Conservation (phyloP, 345 rosid species). For the Lenwebbia sp. region DNA sequence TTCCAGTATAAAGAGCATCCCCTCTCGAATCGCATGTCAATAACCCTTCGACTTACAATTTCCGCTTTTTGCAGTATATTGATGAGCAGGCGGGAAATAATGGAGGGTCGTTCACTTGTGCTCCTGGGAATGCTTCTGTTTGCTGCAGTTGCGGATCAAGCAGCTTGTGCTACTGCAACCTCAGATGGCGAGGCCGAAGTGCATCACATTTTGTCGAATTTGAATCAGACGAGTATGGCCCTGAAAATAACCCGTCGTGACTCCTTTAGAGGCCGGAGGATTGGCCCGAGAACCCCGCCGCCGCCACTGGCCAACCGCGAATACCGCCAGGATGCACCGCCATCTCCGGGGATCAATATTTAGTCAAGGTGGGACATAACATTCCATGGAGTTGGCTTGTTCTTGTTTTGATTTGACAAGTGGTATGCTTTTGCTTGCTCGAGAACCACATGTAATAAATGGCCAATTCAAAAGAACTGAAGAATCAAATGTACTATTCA, state of each 20-base stretch:
- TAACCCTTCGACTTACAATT: no score
- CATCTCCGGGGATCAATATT: neutral
- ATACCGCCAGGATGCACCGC: neutral
- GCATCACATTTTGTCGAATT: neutral
- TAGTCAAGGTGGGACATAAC: neutral
- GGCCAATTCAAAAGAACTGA: neutral
- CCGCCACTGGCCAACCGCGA: rapidly evolving
- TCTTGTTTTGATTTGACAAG: neutral
- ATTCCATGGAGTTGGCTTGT: neutral
- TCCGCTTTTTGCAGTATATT: no score
- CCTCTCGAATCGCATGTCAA: rapidly evolving
- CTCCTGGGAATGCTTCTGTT: neutral
- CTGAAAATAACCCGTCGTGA: rapidly evolving
- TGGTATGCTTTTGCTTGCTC: neutral
- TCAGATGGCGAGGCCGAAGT: neutral
- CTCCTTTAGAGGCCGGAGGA: neutral
- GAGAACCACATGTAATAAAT: neutral
- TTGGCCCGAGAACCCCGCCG: neutral
- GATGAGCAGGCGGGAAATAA: no score
- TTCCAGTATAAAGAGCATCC: neutral
- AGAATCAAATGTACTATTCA: neutral
- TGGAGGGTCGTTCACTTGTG: no score
- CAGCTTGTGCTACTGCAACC: neutral
- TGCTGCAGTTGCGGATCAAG: neutral
- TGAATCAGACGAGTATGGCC: rapidly evolving